These are phyloP conservation scores for Podila verticillata DNA, from an alignment of 192 early-diverging fungal species.

Conservation along the genomic window DNA sequence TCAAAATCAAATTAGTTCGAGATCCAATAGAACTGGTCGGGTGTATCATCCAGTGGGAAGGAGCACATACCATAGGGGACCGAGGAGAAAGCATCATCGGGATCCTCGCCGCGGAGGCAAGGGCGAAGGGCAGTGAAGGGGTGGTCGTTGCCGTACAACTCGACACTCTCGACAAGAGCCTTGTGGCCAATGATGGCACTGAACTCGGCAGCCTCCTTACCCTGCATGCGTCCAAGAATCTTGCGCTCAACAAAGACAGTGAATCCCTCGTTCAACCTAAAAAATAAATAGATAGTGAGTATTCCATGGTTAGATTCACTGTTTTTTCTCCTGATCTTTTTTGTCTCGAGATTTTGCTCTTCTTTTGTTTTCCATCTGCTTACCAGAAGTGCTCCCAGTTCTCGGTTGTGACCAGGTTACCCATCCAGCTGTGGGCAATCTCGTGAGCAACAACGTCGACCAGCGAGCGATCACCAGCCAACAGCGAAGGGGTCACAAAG, in stretches of 20 bases:
- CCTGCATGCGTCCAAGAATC: constrained; percentile 83
- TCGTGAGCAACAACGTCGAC: constrained; percentile 98
- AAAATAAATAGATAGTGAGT: constrained; percentile 57
- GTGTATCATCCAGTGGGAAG: too few species aligned
- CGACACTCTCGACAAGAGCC: constrained; percentile 74
- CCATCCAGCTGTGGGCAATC: constrained; percentile 92
- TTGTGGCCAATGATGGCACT: constrained; percentile 85
- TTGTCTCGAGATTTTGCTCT: too few species aligned
- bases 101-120: constrained; percentile 76
- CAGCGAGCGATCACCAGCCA: constrained; percentile 93
- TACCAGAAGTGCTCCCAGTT: constrained; percentile 75
- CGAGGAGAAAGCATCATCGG: constrained; percentile 80
- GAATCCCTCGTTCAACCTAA: constrained; percentile 97
- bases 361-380: neutral
- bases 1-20: neutral
- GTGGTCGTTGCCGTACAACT: constrained; percentile 68
- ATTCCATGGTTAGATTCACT: neutral
- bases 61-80: constrained; percentile 82
- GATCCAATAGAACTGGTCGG: too few species aligned
- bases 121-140: constrained; percentile 77
- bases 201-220: constrained; percentile 82
- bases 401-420: constrained; percentile 84
- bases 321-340: neutral
- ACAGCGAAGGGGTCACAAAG: constrained; percentile 96
- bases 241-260: constrained; percentile 94